phyloP scores from a whole-genome alignment of 23 red algal genomes.

The Gracilaria caudata region DNA sequence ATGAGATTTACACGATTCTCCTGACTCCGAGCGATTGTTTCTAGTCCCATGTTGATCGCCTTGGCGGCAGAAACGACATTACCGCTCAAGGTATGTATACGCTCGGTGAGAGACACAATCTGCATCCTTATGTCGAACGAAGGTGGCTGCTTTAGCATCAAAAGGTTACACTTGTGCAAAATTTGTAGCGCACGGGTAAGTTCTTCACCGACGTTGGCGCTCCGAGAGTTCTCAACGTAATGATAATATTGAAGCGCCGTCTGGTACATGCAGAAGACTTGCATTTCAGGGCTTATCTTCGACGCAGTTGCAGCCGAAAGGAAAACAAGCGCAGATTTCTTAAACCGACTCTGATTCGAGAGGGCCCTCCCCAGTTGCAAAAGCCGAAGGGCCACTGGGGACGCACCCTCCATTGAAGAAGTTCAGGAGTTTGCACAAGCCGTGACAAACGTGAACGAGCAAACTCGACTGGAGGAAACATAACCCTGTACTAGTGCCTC shows the following conservation, averaged over 20 bases:
- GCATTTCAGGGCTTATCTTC: constrained; percentile 2
- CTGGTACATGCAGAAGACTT: constrained; percentile 23
- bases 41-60: constrained; percentile 20
- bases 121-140: constrained; percentile 23
- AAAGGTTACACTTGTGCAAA: constrained; percentile 51
- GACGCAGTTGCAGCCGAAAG: constrained; percentile 8
- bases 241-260: constrained; percentile 6
- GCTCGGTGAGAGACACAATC: constrained; percentile 15
- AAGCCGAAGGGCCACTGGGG: not conserved
- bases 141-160: constrained; percentile 15
- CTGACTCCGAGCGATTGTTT: constrained; percentile 5
- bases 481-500: too few relatives aligned
- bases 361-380: not conserved
- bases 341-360: constrained; percentile 3
- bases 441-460: not conserved
- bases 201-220: not conserved
- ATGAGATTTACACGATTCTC: not conserved
- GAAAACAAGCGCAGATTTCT: not conserved
- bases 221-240: not conserved
- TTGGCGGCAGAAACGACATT: constrained; percentile 26
- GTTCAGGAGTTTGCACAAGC: not conserved
- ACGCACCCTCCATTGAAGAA: not conserved
- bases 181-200: constrained; percentile 31
- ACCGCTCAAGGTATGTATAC: constrained; percentile 9
- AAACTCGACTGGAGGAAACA: not conserved